Evolutionary conservation across 306 rosid species (phyloP).

Genomic region (Quercus ilex): DNA sequence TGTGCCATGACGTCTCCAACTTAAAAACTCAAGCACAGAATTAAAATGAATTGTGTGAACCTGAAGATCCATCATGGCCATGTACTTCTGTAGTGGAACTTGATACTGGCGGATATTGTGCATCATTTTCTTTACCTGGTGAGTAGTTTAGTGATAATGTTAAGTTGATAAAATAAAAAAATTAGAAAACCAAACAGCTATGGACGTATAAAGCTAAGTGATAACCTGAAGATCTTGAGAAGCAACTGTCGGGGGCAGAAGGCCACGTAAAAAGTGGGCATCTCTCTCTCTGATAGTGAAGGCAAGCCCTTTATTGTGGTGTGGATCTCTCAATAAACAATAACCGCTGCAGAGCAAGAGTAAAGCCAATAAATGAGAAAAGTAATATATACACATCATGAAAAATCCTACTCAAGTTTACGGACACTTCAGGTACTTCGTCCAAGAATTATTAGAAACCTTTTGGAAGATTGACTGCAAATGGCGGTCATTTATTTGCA

Average conservation of each 20-base stretch:
- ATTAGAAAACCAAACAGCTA: not conserved
- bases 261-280: conserved; percentile 89
- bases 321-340: conserved; percentile 85
- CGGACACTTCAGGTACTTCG: not conserved
- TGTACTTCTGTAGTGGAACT: conserved; percentile 85
- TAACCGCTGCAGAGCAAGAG: conserved; percentile 59
- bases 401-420: not conserved
- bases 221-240: conserved; percentile 85
- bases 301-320: conserved; percentile 89
- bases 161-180: not conserved
- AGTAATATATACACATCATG: conserved; percentile 2
- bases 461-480: too few relatives aligned
- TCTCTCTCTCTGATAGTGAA: conserved; percentile 93
- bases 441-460: not conserved
- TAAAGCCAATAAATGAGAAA: not conserved
- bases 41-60: conserved; percentile 18
- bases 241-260: conserved; percentile 75
- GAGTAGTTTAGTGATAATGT: conserved; percentile 10
- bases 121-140: conserved; percentile 81
- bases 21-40: not conserved
- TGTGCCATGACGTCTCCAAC: not conserved
- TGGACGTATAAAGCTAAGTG: conserved; percentile 1
- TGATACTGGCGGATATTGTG: conserved; percentile 70
- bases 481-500: too few relatives aligned
- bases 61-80: conserved; percentile 99